phyloP scores from a whole-genome alignment of 2,329 filamentous ascomycete genomes.

The Aspergillus sp. region DNA sequence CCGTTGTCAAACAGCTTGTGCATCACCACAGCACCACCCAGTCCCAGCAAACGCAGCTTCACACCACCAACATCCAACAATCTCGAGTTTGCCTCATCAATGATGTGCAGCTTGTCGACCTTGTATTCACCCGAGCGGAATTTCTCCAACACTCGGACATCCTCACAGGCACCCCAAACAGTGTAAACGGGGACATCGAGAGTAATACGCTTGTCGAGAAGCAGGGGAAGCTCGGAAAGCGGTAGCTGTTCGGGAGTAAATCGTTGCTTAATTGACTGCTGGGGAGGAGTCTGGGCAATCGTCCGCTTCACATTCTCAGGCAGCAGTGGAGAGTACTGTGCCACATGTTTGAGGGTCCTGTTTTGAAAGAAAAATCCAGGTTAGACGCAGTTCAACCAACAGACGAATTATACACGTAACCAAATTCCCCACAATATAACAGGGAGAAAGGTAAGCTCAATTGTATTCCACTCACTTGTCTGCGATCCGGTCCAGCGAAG shows the following conservation, averaged over 20 bases:
- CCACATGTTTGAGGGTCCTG: constrained; percentile 95
- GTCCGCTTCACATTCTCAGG: constrained; percentile 66
- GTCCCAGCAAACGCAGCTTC: constrained; percentile 86
- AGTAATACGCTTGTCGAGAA: constrained; percentile 82
- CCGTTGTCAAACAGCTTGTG: constrained; percentile 99
- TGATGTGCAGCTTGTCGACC: constrained; percentile 94
- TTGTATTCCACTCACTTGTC: constrained; percentile 69
- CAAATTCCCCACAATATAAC: neutral
- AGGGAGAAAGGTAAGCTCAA: neutral
- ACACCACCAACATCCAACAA: constrained; percentile 91
- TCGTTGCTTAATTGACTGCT: constrained; percentile 70
- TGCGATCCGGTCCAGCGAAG: constrained; percentile 91
- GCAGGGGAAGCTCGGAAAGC: constrained; percentile 85
- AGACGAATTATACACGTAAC: too few relatives aligned
- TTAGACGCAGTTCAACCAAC: too few relatives aligned
- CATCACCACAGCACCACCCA: constrained; percentile 97
- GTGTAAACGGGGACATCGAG: constrained; percentile 97
- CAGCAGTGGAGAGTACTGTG: constrained; percentile 94
- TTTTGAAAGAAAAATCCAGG: neutral
- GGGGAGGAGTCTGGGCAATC: constrained; percentile 64
- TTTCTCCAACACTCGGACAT: constrained; percentile 95
- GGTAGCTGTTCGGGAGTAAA: constrained; percentile 78
- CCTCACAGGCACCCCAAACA: constrained; percentile 97
- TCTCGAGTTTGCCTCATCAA: constrained; percentile 95
- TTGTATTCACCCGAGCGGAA: constrained; percentile 98